A percentile compares a stretch with the other conserved stretches of the same genome.
phyloP scores from a whole-genome alignment of 1,284 basidiomycete species.

The Meira miltonrushii region DNA sequence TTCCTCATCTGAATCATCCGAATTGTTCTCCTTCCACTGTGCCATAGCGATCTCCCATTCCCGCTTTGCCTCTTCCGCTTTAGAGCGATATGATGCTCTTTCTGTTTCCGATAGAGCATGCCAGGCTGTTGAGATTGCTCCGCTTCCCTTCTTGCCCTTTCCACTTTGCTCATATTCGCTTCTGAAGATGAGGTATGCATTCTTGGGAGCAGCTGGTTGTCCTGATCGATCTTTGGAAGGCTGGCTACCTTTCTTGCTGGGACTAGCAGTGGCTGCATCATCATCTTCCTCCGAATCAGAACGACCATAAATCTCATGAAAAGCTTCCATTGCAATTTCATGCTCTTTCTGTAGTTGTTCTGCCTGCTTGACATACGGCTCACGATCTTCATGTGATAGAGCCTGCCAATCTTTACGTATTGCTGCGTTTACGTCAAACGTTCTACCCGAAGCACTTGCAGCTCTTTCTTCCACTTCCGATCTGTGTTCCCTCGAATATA shows the following conservation, averaged over 20 bases:
- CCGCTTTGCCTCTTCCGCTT: conserved; percentile 3
- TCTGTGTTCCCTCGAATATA: neutral
- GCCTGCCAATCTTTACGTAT: neutral
- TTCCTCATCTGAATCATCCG: neutral
- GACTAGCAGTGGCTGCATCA: neutral
- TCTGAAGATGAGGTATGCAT: neutral
- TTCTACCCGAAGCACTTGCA: neutral
- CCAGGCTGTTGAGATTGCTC: neutral
- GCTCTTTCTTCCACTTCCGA: neutral
- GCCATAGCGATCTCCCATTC: conserved; percentile 3
- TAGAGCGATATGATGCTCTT: neutral
- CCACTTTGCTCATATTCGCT: neutral
- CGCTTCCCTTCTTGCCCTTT: neutral
- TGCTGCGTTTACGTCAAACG: neutral
- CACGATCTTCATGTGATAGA: neutral
- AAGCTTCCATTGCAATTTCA: neutral
- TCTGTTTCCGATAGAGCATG: neutral
- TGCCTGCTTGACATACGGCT: neutral
- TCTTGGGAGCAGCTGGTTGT: neutral
- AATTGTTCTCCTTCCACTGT: neutral
- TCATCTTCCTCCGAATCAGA: neutral
- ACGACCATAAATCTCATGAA: neutral
- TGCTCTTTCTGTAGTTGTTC: neutral
- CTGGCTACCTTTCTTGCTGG: neutral
- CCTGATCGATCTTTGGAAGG: neutral